phyloP scores from a whole-genome alignment of 345 rosid genomes.

The Abelmoschus esculentus region DNA sequence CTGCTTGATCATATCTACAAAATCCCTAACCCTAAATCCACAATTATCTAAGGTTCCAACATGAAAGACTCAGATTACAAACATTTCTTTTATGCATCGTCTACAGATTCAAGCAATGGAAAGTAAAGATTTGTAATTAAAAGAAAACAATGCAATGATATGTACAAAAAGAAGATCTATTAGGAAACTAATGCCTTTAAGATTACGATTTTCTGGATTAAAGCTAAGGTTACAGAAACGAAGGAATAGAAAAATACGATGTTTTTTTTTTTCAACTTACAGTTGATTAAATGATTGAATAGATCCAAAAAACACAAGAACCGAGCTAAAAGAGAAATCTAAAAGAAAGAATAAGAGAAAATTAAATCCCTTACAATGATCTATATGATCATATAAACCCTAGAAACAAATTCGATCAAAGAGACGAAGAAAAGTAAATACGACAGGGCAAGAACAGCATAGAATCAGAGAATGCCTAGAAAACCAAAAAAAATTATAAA shows the following conservation, averaged over 20 bases:
- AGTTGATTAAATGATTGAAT: constrained; percentile 6
- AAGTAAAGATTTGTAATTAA: constrained; percentile 1
- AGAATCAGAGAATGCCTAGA: background rate
- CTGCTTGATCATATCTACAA: constrained; percentile 63
- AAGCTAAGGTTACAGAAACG: background rate
- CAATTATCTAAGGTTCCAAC: constrained; percentile 14
- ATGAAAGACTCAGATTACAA: constrained; percentile 14
- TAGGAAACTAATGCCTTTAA: background rate
- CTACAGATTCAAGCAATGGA: constrained; percentile 2
- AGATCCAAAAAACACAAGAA: constrained; percentile 21
- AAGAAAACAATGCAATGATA: background rate
- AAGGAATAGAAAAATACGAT: background rate
- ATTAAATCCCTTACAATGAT: constrained; percentile 6
- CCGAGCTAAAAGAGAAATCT: background rate
- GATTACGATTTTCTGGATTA: background rate
- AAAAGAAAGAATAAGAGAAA: constrained; percentile 4
- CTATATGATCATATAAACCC: constrained; percentile 32
- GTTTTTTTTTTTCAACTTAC: constrained; percentile 21
- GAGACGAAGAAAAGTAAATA: background rate
- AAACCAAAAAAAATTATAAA: background rate
- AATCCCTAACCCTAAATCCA: constrained; percentile 13
- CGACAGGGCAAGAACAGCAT: background rate
- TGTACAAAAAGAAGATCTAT: background rate
- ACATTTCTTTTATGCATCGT: constrained; percentile 7
- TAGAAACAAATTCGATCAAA: constrained; percentile 17